A percentile compares a stretch with the other conserved stretches of the same genome.
phyloP scores from a whole-genome alignment of 2,329 filamentous ascomycete species.

The Aureobasidium namibiae region DNA sequence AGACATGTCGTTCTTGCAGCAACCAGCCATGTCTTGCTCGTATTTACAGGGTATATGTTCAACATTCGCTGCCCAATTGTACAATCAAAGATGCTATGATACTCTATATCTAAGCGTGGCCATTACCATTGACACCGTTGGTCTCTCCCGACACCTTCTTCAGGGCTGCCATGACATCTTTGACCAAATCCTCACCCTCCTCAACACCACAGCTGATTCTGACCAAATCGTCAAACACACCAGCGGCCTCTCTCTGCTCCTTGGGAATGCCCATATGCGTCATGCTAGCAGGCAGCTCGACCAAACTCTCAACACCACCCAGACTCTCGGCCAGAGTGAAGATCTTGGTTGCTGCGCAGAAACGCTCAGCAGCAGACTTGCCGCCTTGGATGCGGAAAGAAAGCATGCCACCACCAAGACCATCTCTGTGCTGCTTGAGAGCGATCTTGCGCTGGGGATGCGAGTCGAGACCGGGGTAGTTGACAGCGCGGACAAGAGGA shows the following conservation, averaged over 20 bases:
- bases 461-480: conserved; percentile 86
- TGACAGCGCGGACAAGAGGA: conserved; percentile 76
- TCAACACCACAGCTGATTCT: conserved; percentile 91
- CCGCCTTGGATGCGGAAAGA: conserved; percentile 91
- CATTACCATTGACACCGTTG: conserved; percentile 26
- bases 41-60: neutral
- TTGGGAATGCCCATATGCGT: conserved; percentile 92
- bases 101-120: neutral
- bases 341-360: conserved; percentile 82
- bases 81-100: too few relatives aligned
- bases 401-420: conserved; percentile 94
- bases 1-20: neutral
- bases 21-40: neutral
- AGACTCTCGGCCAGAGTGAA: conserved; percentile 91
- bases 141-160: conserved; percentile 59
- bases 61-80: neutral
- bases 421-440: conserved; percentile 83
- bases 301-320: conserved; percentile 84
- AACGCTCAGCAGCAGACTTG: conserved; percentile 74
- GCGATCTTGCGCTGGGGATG: conserved; percentile 83
- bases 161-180: conserved; percentile 74
- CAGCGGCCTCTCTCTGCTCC: conserved; percentile 82
- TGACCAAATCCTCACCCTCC: conserved; percentile 74
- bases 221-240: conserved; percentile 91
- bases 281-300: conserved; percentile 92